phyloP scores from a whole-genome alignment of 805 yeast species.

The Kodamaea nitidulidarum region DNA sequence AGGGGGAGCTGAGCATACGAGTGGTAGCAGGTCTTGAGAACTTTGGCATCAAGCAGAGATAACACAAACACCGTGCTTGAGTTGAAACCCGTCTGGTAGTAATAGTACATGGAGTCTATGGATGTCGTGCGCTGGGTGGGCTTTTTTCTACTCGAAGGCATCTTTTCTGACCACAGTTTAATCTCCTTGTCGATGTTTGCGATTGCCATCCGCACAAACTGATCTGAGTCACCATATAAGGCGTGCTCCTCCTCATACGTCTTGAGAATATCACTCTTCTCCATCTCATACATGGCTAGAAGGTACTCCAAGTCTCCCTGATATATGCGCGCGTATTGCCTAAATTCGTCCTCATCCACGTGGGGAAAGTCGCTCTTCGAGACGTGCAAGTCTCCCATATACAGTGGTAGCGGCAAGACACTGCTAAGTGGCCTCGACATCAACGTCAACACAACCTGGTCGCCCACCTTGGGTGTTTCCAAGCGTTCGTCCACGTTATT shows the following conservation, averaged over 20 bases:
- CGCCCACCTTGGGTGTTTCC: conserved; percentile 55
- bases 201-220: conserved; percentile 52
- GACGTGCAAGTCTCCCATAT: conserved; percentile 18
- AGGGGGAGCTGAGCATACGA: conserved; percentile 67
- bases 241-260: conserved; percentile 56
- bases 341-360: conserved; percentile 27
- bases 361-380: conserved; percentile 42
- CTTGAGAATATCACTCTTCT: conserved; percentile 48
- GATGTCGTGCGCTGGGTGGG: background rate
- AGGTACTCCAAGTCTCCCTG: conserved; percentile 58
- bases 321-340: conserved; percentile 60
- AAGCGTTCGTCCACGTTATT: conserved; percentile 48
- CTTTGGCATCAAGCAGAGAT: conserved; percentile 75
- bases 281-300: conserved; percentile 52
- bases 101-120: conserved; percentile 42
- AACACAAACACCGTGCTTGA: conserved; percentile 60
- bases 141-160: conserved; percentile 8
- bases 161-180: conserved; percentile 32
- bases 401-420: conserved; percentile 45
- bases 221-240: conserved; percentile 57
- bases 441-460: conserved; percentile 55
- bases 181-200: conserved; percentile 49
- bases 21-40: conserved; percentile 56
- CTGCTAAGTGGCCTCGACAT: conserved; percentile 48
- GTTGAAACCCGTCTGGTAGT: conserved; percentile 74